Evolutionary conservation across 768 basidiomycete genomes (phyloP).

Genomic region (Kwoniella mangroviensis): DNA sequence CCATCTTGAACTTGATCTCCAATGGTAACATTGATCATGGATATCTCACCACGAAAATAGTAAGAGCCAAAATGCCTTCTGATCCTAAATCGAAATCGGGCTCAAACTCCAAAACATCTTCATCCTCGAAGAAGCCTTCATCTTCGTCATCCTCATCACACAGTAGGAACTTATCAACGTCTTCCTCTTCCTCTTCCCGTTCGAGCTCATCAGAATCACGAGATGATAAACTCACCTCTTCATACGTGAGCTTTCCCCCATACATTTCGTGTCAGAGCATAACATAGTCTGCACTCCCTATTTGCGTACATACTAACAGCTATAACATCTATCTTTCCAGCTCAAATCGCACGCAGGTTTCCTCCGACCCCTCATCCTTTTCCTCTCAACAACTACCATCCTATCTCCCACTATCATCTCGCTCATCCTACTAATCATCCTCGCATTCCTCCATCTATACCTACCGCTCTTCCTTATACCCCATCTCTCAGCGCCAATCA

Average conservation of each 20-base stretch:
- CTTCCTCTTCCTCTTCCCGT: neutral
- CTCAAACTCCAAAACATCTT: neutral
- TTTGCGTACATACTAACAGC: too few species aligned
- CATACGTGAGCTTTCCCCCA: neutral
- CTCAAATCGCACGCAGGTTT: slow-evolving; percentile 38
- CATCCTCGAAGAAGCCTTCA: neutral
- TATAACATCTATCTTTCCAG: slow-evolving; percentile 3
- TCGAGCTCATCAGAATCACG: neutral
- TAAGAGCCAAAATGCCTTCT: neutral
- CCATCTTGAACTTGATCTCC: too few species aligned
- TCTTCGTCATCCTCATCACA: neutral
- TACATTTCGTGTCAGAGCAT: too few species aligned
- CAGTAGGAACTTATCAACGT: neutral
- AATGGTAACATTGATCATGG: too few species aligned
- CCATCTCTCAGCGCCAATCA: slow-evolving; percentile 35
- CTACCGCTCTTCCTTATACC: slow-evolving; percentile 32
- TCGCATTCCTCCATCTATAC: slow-evolving; percentile 61
- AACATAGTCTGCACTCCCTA: too few species aligned
- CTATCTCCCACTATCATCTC: slow-evolving; percentile 62
- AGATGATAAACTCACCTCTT: neutral
- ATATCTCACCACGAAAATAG: too few species aligned
- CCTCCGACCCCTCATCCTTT: slow-evolving; percentile 17
- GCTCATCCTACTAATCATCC: slow-evolving; percentile 72
- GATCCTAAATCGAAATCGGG: neutral
- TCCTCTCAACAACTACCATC: slow-evolving; percentile 16